phyloP scores from a whole-genome alignment of 1,284 basidiomycete genomes.

The Moesziomyces antarcticus region DNA sequence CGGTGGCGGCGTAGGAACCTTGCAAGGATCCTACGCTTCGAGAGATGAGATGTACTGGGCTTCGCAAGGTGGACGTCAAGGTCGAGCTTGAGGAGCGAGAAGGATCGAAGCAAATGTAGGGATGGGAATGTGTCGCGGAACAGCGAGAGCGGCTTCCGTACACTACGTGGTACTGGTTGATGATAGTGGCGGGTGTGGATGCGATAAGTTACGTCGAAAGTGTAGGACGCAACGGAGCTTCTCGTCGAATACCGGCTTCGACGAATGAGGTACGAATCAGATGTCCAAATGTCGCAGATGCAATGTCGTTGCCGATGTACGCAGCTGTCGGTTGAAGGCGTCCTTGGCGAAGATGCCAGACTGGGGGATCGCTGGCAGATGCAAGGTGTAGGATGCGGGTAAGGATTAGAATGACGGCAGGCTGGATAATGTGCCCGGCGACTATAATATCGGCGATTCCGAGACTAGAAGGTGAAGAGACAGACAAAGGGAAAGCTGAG shows the following conservation, averaged over 20 bases:
- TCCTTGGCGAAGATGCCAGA: no score
- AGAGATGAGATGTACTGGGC: background rate
- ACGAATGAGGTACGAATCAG: conserved; percentile 1
- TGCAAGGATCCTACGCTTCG: conserved; percentile 27
- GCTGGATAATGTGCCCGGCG: no score
- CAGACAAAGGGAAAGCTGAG: background rate
- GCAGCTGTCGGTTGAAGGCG: no score
- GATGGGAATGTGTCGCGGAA: background rate
- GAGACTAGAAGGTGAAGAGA: background rate
- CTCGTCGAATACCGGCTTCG: conserved; percentile 36
- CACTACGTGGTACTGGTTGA: background rate
- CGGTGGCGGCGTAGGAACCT: conserved; percentile 17
- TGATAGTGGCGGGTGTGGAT: background rate
- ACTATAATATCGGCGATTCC: background rate
- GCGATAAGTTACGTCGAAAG: background rate
- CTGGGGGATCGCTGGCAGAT: no score
- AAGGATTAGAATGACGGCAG: no score
- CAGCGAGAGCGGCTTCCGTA: background rate
- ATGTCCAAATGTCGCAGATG: background rate
- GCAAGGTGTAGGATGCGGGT: no score
- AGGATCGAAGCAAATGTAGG: background rate
- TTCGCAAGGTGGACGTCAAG: no score
- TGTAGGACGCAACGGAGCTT: background rate
- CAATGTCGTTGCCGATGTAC: background rate
- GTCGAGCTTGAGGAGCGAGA: conserved; percentile 1